Evolutionary conservation across 2,329 filamentous ascomycete species (phyloP).

Genomic region (Diplodia mutila): DNA sequence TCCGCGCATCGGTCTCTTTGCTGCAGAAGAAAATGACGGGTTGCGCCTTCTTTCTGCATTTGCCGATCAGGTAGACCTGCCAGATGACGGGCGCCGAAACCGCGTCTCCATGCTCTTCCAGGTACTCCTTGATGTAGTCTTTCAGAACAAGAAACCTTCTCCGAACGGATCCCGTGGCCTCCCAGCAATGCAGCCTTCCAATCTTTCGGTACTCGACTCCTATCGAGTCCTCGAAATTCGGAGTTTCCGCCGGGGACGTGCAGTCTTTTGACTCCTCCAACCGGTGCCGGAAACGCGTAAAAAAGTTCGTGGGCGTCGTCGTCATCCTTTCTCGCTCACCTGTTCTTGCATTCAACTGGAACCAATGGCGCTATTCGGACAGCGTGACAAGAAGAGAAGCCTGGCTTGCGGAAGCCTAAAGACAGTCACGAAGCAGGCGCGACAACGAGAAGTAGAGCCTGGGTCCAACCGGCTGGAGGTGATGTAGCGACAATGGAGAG

Average conservation of each 20-base stretch:
- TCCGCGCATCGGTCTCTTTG: slow-evolving; percentile 26
- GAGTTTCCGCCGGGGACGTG: not conserved
- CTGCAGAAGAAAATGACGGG: slow-evolving; percentile 31
- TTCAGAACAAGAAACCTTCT: slow-evolving; percentile 27
- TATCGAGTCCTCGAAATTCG: not conserved
- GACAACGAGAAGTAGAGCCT: not conserved
- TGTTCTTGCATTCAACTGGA: not conserved
- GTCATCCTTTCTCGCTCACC: not conserved
- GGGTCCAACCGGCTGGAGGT: too few relatives aligned
- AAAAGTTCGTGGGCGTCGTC: not conserved
- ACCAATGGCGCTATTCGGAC: not conserved
- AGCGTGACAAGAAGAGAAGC: not conserved
- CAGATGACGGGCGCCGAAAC: slow-evolving; percentile 2
- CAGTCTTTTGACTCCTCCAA: not conserved
- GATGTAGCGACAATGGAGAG: not conserved
- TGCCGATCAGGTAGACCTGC: slow-evolving; percentile 31
- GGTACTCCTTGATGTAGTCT: slow-evolving; percentile 26
- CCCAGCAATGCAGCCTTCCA: slow-evolving; percentile 26
- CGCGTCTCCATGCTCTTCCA: slow-evolving; percentile 28
- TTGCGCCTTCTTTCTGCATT: slow-evolving; percentile 11
- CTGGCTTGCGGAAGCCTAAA: not conserved
- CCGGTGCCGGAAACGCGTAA: not conserved
- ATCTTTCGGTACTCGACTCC: not conserved
- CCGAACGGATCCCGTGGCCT: slow-evolving; percentile 28
- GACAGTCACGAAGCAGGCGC: not conserved